phyloP scores from a whole-genome alignment of 257 asterid genomes.

The Craterostigma plantagineum region DNA sequence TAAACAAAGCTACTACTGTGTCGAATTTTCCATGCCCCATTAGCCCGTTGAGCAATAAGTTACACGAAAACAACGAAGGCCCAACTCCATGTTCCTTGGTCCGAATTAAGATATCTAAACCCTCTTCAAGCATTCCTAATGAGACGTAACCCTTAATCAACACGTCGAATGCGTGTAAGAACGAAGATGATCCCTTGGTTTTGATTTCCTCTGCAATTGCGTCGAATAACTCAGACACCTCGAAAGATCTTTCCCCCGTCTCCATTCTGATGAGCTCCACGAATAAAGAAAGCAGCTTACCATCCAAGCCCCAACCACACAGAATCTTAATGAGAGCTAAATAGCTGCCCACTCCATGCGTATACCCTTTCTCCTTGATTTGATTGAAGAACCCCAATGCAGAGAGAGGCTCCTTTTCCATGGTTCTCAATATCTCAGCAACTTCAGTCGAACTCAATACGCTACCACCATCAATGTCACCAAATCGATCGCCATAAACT shows the following conservation, averaged over 20 bases:
- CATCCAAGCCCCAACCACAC: slow-evolving; percentile 35
- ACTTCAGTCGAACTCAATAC: slow-evolving; percentile 24
- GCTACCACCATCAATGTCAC: slow-evolving; percentile 1
- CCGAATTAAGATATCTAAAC: slow-evolving; percentile 24
- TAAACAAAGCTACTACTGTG: slow-evolving; percentile 27
- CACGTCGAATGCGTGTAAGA: slow-evolving; percentile 33
- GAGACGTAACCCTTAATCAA: slow-evolving; percentile 37
- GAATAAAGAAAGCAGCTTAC: slow-evolving; percentile 28
- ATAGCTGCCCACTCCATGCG: slow-evolving; percentile 30
- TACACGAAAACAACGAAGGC: slow-evolving; percentile 33
- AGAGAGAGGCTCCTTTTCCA: slow-evolving; percentile 24
- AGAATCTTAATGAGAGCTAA: slow-evolving; percentile 45
- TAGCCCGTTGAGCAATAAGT: slow-evolving; percentile 44
- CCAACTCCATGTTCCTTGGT: slow-evolving; percentile 29
- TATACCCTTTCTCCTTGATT: slow-evolving; percentile 28
- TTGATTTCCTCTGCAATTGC: slow-evolving; percentile 35
- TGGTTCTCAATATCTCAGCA: slow-evolving; percentile 29
- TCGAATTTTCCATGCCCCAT: slow-evolving; percentile 34
- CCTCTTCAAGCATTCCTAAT: slow-evolving; percentile 54
- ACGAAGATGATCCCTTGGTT: slow-evolving; percentile 22
- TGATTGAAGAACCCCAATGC: slow-evolving; percentile 34
- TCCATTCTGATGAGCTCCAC: slow-evolving; percentile 23
- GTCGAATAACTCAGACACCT: slow-evolving; percentile 36
- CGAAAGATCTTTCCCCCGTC: slow-evolving; percentile 24
- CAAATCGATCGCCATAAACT: neutral